Evolutionary conservation across 2,329 filamentous ascomycete species (phyloP).

Genomic region (Cyphellophora attinorum): DNA sequence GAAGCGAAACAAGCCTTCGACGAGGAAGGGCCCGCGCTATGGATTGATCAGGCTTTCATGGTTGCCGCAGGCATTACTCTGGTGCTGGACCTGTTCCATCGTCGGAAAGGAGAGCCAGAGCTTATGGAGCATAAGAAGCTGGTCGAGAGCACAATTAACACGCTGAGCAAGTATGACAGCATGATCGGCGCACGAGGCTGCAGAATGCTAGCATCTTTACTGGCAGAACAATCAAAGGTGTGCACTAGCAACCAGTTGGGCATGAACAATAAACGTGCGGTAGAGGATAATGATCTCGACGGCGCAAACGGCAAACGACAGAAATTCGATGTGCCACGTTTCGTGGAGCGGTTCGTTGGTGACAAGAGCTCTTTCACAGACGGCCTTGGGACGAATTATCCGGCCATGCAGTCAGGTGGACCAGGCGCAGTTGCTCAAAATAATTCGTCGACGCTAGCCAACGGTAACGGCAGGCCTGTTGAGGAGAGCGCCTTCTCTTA

Average conservation of each 20-base stretch:
- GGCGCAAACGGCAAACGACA: constrained; percentile 12
- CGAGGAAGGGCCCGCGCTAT: constrained; percentile 28
- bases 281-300: no score
- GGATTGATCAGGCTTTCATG: constrained; percentile 31
- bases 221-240: constrained; percentile 14
- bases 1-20: constrained; percentile 25
- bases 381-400: constrained; percentile 7
- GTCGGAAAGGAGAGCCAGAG: constrained; percentile 7
- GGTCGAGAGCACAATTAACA: constrained; percentile 6
- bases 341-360: constrained; percentile 15
- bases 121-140: constrained; percentile 9
- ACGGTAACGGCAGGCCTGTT: neutral
- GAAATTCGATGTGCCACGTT: constrained; percentile 19
- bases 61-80: constrained; percentile 29
- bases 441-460: neutral
- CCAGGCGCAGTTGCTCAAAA: neutral
- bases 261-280: constrained; percentile 14
- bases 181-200: constrained; percentile 13
- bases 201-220: constrained; percentile 10
- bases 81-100: constrained; percentile 25
- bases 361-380: constrained; percentile 14
- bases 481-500: neutral
- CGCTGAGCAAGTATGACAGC: constrained; percentile 8
- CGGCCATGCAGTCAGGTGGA: constrained; percentile 6
- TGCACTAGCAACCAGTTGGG: constrained; percentile 15